phyloP scores from a whole-genome alignment of 345 rosid genomes.

The Syzygium aromaticum region DNA sequence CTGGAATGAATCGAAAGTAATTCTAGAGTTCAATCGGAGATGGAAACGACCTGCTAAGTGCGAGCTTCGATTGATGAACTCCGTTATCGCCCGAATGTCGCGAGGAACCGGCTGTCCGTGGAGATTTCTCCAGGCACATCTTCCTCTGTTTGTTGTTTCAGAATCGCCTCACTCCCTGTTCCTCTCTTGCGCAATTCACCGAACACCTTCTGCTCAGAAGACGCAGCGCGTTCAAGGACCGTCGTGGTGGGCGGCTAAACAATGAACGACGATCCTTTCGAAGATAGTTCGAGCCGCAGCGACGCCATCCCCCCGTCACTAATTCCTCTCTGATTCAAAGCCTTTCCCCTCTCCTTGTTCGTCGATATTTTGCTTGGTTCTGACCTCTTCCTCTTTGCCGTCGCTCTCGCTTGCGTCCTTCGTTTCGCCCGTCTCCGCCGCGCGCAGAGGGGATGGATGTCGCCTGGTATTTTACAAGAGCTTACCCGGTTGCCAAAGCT shows the following conservation, averaged over 20 bases:
- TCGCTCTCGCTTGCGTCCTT: too few relatives aligned
- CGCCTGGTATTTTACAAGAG: too few relatives aligned
- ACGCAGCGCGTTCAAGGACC: neutral
- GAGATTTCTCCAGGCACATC: fast-evolving
- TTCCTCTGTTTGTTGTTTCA: neutral
- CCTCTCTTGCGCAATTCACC: neutral
- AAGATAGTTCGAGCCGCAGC: too few relatives aligned
- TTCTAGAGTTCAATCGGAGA: neutral
- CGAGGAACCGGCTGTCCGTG: neutral
- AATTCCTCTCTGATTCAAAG: too few relatives aligned
- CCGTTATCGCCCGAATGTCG: neutral
- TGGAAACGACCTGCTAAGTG: neutral
- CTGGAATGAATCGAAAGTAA: too few relatives aligned
- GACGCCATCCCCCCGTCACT: too few relatives aligned
- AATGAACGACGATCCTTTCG: too few relatives aligned
- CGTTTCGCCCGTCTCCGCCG: neutral
- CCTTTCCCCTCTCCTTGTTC: too few relatives aligned
- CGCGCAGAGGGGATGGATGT: neutral
- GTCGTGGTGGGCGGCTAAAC: too few relatives aligned
- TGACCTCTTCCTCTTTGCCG: too few relatives aligned
- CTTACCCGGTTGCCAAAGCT: too few relatives aligned
- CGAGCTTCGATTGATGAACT: neutral
- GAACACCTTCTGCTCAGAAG: neutral
- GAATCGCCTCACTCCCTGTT: neutral
- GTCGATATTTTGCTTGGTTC: too few relatives aligned